phyloP scores from a whole-genome alignment of 2,329 filamentous ascomycete genomes.

The Lachnellula hyalina region DNA sequence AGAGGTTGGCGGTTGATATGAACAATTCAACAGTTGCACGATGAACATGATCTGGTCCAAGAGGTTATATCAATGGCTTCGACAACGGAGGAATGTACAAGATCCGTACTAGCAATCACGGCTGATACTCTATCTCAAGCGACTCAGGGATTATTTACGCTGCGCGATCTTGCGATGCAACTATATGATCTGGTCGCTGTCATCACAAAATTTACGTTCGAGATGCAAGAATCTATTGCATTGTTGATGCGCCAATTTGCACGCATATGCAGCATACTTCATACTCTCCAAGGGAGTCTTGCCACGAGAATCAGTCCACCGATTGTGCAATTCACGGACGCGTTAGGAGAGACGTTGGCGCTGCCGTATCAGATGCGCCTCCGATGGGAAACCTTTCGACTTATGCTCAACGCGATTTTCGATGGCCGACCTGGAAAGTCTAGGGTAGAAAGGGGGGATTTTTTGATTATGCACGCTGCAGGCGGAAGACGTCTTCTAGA shows the following conservation, averaged over 20 bases:
- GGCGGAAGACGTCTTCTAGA: background rate
- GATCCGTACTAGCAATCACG: background rate
- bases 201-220: background rate
- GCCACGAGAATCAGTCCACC: background rate
- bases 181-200: background rate
- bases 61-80: background rate
- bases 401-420: background rate
- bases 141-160: background rate
- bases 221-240: background rate
- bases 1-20: too few species aligned
- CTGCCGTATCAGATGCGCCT: conserved; percentile 6
- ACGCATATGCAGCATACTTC: background rate
- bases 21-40: background rate
- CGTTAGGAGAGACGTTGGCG: conserved; percentile 3
- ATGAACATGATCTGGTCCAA: background rate
- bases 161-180: background rate
- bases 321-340: conserved; percentile 6
- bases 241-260: background rate
- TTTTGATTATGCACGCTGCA: background rate
- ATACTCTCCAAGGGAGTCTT: background rate
- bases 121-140: background rate
- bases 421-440: background rate
- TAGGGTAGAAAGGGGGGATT: background rate
- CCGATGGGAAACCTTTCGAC: conserved; percentile 1
- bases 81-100: background rate